These are phyloP conservation scores for Dactylellina cionopaga DNA, from an alignment of 2,329 filamentous ascomycete species.

Conservation along the genomic window DNA sequence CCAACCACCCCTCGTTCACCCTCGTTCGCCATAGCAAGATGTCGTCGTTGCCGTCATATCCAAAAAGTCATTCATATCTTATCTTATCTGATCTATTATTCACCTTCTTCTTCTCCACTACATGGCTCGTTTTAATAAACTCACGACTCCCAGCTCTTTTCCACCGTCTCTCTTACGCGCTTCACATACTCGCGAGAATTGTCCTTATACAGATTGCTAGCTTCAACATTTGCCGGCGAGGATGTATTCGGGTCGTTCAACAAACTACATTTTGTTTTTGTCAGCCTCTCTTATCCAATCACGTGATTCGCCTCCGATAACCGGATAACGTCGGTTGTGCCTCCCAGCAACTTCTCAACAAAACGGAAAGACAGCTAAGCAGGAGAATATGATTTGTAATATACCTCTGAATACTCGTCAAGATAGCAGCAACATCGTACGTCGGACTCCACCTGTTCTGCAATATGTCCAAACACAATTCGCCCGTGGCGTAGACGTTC, in stretches of 20 bases:
- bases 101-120: neutral
- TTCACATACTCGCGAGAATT: constrained; percentile 97
- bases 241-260: constrained; percentile 99
- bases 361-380: neutral
- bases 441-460: constrained; percentile 99
- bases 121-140: neutral
- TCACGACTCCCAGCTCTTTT: constrained; percentile 90
- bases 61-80: constrained; percentile 5
- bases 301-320: constrained; percentile 26
- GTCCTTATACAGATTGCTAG: constrained; percentile 97
- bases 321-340: constrained; percentile 1
- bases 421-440: constrained; percentile 94
- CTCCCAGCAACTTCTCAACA: too few relatives aligned
- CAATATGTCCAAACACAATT: constrained; percentile 94
- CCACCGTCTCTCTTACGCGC: constrained; percentile 92
- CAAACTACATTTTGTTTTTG: constrained; percentile 68
- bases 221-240: constrained; percentile 96
- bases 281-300: constrained; percentile 10
- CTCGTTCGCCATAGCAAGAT: neutral
- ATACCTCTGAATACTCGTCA: constrained; percentile 98
- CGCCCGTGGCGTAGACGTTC: constrained; percentile 96
- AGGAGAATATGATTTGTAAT: constrained; percentile 54
- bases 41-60: neutral
- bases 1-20: constrained; percentile 1
- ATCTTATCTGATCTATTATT: constrained; percentile 28